Evolutionary conservation across 2,329 filamentous ascomycete genomes (phyloP).

Genomic region (Xenosphaeropsis pyriputrescens): DNA sequence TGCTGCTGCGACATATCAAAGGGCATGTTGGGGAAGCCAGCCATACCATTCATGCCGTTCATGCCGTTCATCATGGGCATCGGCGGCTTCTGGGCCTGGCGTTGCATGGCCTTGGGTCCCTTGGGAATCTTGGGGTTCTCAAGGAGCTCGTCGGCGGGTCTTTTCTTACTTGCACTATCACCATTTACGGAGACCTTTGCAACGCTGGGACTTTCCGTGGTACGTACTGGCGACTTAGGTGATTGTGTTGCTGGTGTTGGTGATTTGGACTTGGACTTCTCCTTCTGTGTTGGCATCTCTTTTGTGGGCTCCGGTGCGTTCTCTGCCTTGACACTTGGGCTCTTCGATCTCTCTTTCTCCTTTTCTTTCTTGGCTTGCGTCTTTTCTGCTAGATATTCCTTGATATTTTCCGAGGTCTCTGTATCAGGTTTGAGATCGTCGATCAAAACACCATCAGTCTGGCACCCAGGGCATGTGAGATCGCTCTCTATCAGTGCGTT

Average conservation of each 20-base stretch:
- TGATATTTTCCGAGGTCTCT: constrained; percentile 64
- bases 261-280: constrained; percentile 19
- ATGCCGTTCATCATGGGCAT: constrained; percentile 32
- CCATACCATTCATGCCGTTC: constrained; percentile 22
- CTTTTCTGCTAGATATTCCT: constrained; percentile 50
- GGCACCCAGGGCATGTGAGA: constrained; percentile 86
- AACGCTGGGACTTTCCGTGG: constrained; percentile 16
- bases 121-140: constrained; percentile 53
- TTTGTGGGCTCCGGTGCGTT: constrained; percentile 16
- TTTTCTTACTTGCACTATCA: constrained; percentile 34
- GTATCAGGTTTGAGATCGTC: constrained; percentile 80
- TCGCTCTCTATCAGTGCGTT: constrained; percentile 98
- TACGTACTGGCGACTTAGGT: constrained; percentile 15
- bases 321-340: constrained; percentile 21
- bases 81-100: constrained; percentile 27
- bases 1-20: constrained; percentile 4
- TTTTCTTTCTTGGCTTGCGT: constrained; percentile 25
- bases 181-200: constrained; percentile 18
- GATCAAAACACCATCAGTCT: constrained; percentile 80
- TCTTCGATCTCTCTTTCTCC: constrained; percentile 31
- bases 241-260: constrained; percentile 11
- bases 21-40: constrained; percentile 13
- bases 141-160: constrained; percentile 59
- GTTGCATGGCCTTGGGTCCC: constrained; percentile 50
- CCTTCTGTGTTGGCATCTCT: constrained; percentile 11